Conservation (phyloP, 2,329 filamentous ascomycete genomes). For the Trichoderma koningiopsis region DNA sequence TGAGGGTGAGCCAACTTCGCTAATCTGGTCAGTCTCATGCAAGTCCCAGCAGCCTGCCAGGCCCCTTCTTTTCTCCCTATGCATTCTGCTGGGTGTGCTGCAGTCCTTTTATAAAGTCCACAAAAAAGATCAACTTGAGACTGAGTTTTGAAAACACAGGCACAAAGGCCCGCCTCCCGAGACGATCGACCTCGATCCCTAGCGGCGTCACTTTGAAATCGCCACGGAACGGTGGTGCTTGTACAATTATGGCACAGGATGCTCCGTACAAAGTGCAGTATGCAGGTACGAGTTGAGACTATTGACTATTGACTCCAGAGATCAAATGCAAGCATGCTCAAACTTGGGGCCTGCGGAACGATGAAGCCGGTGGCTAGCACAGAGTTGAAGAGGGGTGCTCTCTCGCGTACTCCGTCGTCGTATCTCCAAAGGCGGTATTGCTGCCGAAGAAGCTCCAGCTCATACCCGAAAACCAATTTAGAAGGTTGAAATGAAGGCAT, state of each 20-base stretch:
- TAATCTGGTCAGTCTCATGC: slow-evolving; percentile 15
- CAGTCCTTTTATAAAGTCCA: background rate
- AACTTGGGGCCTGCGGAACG: slow-evolving; percentile 8
- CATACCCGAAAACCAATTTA: background rate
- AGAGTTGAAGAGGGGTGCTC: background rate
- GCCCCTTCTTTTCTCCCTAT: background rate
- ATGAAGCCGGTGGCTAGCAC: slow-evolving; percentile 18
- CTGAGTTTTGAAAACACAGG: background rate
- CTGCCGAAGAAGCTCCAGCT: slow-evolving; percentile 17
- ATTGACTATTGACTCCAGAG: slow-evolving; percentile 16
- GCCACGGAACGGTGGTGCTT: background rate
- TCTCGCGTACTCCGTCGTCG: slow-evolving; percentile 19
- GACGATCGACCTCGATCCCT: slow-evolving; percentile 19
- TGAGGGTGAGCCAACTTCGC: background rate
- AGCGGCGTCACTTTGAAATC: background rate
- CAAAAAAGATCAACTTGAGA: slow-evolving; percentile 18
- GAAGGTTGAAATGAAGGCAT: slow-evolving; percentile 11
- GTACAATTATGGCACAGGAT: background rate
- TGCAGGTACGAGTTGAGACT: slow-evolving; percentile 1
- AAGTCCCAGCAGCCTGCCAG: background rate
- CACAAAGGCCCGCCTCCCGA: slow-evolving; percentile 16
- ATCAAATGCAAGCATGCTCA: slow-evolving; percentile 17
- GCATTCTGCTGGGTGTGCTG: slow-evolving; percentile 2
- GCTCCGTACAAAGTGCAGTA: background rate
- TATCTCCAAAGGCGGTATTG: background rate